A percentile compares a stretch with the other conserved stretches of the same genome.
These are phyloP conservation scores for Neofusicoccum laricinum DNA, from an alignment of 2,329 filamentous ascomycete species.

Conservation along the genomic window DNA sequence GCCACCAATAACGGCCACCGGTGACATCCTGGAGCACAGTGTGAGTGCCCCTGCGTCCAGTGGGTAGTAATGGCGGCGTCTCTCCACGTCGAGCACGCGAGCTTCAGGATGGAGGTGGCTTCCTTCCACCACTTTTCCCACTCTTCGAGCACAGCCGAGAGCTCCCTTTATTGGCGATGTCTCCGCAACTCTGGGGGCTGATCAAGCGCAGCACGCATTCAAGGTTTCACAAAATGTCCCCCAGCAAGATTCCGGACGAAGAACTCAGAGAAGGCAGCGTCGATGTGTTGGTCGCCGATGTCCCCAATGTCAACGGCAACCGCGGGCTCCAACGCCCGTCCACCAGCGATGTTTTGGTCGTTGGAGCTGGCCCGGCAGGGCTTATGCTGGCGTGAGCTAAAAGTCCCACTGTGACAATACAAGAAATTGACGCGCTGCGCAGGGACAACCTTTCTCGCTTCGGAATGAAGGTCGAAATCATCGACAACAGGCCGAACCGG, in stretches of 20 bases:
- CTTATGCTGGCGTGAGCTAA: constrained; percentile 40
- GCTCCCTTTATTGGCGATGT: constrained; percentile 9
- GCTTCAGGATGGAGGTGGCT: background rate
- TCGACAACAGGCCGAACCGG: constrained; percentile 67
- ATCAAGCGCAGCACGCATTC: constrained; percentile 18
- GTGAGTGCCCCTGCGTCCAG: constrained; percentile 2
- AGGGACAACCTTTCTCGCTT: constrained; percentile 60
- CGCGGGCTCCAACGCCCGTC: constrained; percentile 17
- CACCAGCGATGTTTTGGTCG: constrained; percentile 39
- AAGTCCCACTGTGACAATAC: constrained; percentile 6
- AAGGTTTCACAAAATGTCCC: constrained; percentile 33
- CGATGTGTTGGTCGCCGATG: constrained; percentile 18
- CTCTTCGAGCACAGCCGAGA: constrained; percentile 9
- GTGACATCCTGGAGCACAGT: background rate
- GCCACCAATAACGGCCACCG: background rate
- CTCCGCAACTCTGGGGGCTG: constrained; percentile 17
- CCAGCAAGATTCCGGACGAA: constrained; percentile 26
- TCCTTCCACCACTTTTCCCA: constrained; percentile 17
- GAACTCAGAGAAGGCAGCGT: constrained; percentile 27
- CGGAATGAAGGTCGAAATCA: constrained; percentile 62
- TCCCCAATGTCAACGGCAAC: constrained; percentile 16
- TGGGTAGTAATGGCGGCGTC: background rate
- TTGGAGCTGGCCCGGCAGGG: constrained; percentile 43
- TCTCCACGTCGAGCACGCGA: background rate
- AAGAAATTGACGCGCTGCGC: constrained; percentile 3